Evolutionary conservation across 495 filamentous ascomycete genomes (phyloP).

Genomic region (Tirmania nivea): DNA sequence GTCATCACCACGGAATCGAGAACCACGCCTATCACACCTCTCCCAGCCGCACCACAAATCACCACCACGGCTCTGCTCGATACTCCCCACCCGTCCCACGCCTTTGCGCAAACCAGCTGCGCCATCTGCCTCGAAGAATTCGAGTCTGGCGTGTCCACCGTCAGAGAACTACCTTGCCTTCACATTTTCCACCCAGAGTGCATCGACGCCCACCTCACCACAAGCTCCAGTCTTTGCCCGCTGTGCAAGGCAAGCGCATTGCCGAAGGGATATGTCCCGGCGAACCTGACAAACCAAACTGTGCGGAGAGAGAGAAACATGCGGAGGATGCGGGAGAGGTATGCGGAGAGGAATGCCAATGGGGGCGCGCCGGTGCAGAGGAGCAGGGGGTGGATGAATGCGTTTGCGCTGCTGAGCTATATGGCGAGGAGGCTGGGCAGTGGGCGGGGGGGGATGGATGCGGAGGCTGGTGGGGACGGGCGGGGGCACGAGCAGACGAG

Average conservation of each 20-base stretch:
- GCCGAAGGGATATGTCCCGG: conserved; percentile 40
- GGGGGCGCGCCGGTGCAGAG: conserved; percentile 7
- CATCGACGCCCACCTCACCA: conserved; percentile 55
- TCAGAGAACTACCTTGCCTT: conserved; percentile 66
- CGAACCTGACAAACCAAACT: conserved; percentile 57
- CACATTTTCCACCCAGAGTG: conserved; percentile 86
- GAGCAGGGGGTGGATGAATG: neutral
- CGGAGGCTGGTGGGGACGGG: neutral
- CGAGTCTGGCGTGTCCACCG: conserved; percentile 37
- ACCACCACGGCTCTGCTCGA: conserved; percentile 3
- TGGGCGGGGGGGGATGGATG: neutral
- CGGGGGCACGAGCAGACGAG: neutral
- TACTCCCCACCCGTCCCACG: conserved; percentile 4
- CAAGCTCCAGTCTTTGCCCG: conserved; percentile 60
- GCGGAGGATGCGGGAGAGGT: conserved; percentile 24
- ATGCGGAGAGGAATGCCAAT: neutral
- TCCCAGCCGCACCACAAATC: conserved; percentile 13
- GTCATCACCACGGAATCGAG: conserved; percentile 10
- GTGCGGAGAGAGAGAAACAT: conserved; percentile 47
- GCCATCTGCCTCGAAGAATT: conserved; percentile 75
- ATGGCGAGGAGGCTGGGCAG: neutral
- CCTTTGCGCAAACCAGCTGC: conserved; percentile 49
- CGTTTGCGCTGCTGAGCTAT: neutral
- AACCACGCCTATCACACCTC: conserved; percentile 16
- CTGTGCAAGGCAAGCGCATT: conserved; percentile 65